phyloP scores from a whole-genome alignment of 2,329 filamentous ascomycete species.

The Pestalotiopsis sp. region DNA sequence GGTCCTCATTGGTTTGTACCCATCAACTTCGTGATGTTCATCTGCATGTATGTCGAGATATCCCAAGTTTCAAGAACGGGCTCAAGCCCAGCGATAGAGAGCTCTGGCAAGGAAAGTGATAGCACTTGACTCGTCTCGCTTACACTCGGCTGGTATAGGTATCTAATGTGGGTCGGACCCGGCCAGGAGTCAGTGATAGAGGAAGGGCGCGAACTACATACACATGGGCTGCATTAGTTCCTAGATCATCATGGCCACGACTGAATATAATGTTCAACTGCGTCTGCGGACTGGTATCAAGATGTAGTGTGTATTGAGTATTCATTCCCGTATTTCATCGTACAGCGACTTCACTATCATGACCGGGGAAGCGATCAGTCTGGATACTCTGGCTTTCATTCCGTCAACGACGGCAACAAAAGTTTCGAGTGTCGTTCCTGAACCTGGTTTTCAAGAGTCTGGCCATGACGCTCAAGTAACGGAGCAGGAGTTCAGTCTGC shows the following conservation, averaged over 20 bases:
- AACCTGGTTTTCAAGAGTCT: background rate
- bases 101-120: background rate
- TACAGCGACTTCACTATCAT: background rate
- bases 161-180: background rate
- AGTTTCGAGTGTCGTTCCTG: background rate
- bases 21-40: background rate
- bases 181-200: background rate
- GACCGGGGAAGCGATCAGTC: background rate
- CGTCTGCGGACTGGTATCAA: background rate
- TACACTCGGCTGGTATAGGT: background rate
- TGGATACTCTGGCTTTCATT: background rate
- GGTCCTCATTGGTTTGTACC: background rate
- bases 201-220: background rate
- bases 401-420: background rate
- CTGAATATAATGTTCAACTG: background rate
- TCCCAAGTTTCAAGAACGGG: background rate
- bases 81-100: background rate
- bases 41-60: background rate
- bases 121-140: background rate
- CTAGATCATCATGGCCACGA: background rate
- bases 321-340: background rate
- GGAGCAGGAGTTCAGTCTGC: conserved; percentile 33
- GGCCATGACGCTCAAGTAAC: background rate
- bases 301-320: background rate
- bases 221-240: background rate